These are phyloP conservation scores for Xylariaceae sp. DNA, from an alignment of 2,329 filamentous ascomycete species.

Conservation along the genomic window DNA sequence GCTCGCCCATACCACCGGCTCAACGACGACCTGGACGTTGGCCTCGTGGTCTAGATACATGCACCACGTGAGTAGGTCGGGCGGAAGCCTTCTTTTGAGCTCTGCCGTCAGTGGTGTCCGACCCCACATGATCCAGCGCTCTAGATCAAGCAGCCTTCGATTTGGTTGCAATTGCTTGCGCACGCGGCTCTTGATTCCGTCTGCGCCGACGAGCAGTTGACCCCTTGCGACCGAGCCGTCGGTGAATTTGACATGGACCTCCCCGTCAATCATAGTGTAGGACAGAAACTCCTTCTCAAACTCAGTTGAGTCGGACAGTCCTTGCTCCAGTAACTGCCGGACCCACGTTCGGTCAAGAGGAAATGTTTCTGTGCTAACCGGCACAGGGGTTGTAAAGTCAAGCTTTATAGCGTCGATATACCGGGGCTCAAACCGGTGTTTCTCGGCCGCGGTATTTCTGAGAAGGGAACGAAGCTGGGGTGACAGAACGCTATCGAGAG, in stretches of 20 bases:
- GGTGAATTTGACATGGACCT: constrained; percentile 22
- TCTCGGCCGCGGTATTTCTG: constrained; percentile 20
- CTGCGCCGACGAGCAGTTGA: constrained; percentile 29
- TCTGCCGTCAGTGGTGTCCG: constrained; percentile 26
- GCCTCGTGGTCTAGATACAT: constrained; percentile 28
- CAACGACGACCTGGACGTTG: constrained; percentile 26
- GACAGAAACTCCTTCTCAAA: constrained; percentile 30
- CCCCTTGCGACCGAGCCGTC: constrained; percentile 27
- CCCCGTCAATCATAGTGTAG: constrained; percentile 20
- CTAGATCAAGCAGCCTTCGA: constrained; percentile 28
- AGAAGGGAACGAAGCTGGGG: constrained; percentile 21
- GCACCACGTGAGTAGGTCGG: constrained; percentile 28
- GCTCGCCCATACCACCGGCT: constrained; percentile 27
- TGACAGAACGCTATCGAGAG: constrained; percentile 26
- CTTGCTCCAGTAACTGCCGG: constrained; percentile 23
- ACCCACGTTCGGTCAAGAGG: constrained; percentile 31
- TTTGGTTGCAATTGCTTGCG: constrained; percentile 29
- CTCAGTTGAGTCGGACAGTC: constrained; percentile 26
- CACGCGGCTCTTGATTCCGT: constrained; percentile 29
- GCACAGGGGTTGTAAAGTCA: constrained; percentile 17
- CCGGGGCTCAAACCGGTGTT: constrained; percentile 21
- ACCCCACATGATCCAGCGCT: constrained; percentile 32
- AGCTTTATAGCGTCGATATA: constrained; percentile 27
- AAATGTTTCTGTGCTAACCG: constrained; percentile 16
- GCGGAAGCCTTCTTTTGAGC: constrained; percentile 15